Base-by-base conservation (phyloP, 352 stramenopile species). In the Phytophthora melonis region DNA sequence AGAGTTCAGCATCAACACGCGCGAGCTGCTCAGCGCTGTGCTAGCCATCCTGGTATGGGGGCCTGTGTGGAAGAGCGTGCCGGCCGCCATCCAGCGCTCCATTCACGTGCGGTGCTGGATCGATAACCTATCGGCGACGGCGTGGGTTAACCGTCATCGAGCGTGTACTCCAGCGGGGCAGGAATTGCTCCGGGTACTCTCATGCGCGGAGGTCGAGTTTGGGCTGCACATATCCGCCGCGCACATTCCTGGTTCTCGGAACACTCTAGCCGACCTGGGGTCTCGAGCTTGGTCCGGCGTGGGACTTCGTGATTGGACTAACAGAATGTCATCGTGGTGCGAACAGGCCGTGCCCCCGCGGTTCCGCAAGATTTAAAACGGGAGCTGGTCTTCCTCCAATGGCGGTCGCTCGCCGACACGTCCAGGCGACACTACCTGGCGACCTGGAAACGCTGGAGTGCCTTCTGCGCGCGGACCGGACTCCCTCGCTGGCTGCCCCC, bases 81-180 rank as follows among this genome's bases (percentile, higher is more conserved):
- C 16, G 5, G 30, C 43, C 43, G 21, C 32, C 3, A 30, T 34
- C 34, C 1, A 6, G 14, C 21, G 36, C 8, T 19, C 34, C 14
- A 7, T 63, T 11, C 36, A 63, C 23, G 34, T 63, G 1, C 32
- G 56, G 13, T 63, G 56, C 34, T 63, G 56, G 56, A 63, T 63
- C 5, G 56, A 63, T 14, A 63, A 63, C 10, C 25, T 36, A 2
- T 25, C 56, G 0, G 56, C 56, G 21, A 36, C 53, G 3, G 39
- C 56, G 19, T 63, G 56, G 56, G 54, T 63, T 10, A 8, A 2
- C 5, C 18, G 19, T 16, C 56, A 54, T 9, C 10, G 11, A 63
- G 34, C 10, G 41, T 9, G 34, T n/a, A 53, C 53, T 19, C 36
- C 5, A 0, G 19, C 32, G 16, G 56, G 34, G 1, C 56, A 63